Percentiles rank a stretch among this genome's conserved stretches.
phyloP scores from a whole-genome alignment of 352 stramenopile species.

The Pythium monospermum region DNA sequence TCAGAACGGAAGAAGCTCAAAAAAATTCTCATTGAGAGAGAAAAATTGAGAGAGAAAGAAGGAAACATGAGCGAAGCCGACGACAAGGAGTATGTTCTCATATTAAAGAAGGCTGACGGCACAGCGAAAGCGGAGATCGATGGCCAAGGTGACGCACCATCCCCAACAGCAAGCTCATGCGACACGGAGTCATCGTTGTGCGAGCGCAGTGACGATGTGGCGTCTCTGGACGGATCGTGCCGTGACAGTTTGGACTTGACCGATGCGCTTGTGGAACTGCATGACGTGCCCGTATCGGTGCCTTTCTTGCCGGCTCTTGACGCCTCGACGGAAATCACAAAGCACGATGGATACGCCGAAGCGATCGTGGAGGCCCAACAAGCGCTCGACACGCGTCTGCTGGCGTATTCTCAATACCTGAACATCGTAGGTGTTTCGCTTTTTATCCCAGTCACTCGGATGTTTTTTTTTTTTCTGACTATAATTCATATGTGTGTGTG shows the following conservation, averaged over 20 bases:
- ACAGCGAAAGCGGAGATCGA: conserved; percentile 17
- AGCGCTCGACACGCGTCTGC: conserved; percentile 46
- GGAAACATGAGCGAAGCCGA: conserved; percentile 13
- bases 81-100: conserved; percentile 77
- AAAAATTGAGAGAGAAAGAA: not conserved
- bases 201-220: not conserved
- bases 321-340: conserved; percentile 83
- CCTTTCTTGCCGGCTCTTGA: conserved; percentile 73
- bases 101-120: conserved; percentile 25
- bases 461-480: conserved; percentile 9
- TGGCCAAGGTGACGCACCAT: conserved; percentile 28
- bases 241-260: conserved; percentile 15
- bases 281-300: conserved; percentile 41
- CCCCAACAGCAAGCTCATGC: conserved; percentile 23
- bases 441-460: not conserved
- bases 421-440: conserved; percentile 43
- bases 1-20: conserved; percentile 1
- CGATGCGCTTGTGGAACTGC: conserved; percentile 41
- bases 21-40: not conserved
- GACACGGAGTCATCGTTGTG: conserved; percentile 25
- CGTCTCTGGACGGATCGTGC: not conserved
- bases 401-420: conserved; percentile 81
- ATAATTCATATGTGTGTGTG: too few relatives aligned
- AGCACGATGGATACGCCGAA: conserved; percentile 74
- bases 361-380: conserved; percentile 70